Evolutionary conservation across 2,329 filamentous ascomycete species (phyloP).

Genomic region (Fusarium hainanense): DNA sequence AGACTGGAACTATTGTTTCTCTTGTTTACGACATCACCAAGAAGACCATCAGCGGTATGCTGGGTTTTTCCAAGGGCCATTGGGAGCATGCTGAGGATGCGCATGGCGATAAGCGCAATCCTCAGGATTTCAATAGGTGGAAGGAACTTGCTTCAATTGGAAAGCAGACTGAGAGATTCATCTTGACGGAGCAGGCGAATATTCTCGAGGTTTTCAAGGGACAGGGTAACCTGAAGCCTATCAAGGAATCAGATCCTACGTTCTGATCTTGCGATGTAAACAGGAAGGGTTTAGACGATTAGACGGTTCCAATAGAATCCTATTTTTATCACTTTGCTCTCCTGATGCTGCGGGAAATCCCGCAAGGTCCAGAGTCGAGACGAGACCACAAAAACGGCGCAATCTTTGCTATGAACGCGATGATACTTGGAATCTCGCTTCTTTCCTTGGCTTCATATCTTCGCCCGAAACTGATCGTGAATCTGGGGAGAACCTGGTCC

Average conservation of each 20-base stretch:
- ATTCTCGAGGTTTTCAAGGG: conserved; percentile 63
- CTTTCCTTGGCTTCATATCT: neutral
- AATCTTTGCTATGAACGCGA: neutral
- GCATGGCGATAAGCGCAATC: conserved; percentile 66
- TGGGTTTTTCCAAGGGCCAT: conserved; percentile 66
- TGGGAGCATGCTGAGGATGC: conserved; percentile 64
- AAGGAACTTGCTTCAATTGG: conserved; percentile 60
- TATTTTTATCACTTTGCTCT: neutral
- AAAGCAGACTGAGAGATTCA: conserved; percentile 60
- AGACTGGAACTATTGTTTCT: conserved; percentile 67
- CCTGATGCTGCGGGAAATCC: neutral
- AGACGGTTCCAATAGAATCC: neutral
- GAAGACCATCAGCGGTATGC: conserved; percentile 61
- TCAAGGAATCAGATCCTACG: conserved; percentile 47
- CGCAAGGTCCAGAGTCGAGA: neutral
- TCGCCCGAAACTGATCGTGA: neutral
- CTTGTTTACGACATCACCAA: conserved; percentile 65
- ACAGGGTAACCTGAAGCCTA: conserved; percentile 58
- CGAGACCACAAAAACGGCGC: neutral
- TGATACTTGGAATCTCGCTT: neutral
- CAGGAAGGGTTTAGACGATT: neutral
- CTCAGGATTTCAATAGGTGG: conserved; percentile 63
- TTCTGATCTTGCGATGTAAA: neutral
- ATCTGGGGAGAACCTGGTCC: neutral
- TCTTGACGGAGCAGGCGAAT: conserved; percentile 65